Evolutionary conservation across 495 filamentous ascomycete species (phyloP).

Genomic region (Aeminium ludgeri): DNA sequence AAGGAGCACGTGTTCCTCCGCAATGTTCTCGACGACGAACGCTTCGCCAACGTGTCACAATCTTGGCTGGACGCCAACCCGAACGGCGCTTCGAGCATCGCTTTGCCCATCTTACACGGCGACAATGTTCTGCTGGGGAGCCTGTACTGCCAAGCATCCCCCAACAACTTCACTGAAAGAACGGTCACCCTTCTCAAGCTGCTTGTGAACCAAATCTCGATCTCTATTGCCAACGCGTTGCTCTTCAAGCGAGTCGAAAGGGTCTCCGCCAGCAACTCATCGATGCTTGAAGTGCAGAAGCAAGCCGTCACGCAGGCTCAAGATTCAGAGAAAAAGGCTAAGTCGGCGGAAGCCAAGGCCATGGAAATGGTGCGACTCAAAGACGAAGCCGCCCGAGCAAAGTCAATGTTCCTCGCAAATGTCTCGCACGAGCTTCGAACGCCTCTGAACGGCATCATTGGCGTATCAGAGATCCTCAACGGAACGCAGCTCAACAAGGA

Average conservation of each 20-base stretch:
- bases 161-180: constrained; percentile 73
- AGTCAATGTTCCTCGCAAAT: constrained; percentile 84
- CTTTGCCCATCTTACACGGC: constrained; percentile 68
- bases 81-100: constrained; percentile 60
- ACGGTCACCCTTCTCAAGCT: constrained; percentile 74
- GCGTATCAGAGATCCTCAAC: constrained; percentile 73
- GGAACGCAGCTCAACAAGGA: constrained; percentile 60
- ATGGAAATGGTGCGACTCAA: constrained; percentile 76
- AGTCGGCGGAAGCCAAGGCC: constrained; percentile 63
- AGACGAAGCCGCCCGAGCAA: constrained; percentile 80
- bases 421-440: constrained; percentile 37
- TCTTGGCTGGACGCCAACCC: constrained; percentile 52
- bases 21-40: constrained; percentile 67
- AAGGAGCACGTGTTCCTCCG: constrained; percentile 69
- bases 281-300: constrained; percentile 80
- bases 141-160: constrained; percentile 70
- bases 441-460: constrained; percentile 18
- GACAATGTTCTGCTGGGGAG: constrained; percentile 59
- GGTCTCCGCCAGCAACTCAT: constrained; percentile 45
- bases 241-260: constrained; percentile 50
- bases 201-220: constrained; percentile 76
- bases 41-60: constrained; percentile 68
- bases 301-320: constrained; percentile 61
- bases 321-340: constrained; percentile 67
- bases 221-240: constrained; percentile 73